Base-by-base conservation (phyloP, 768 basidiomycete species). In the Glaciozyma martinii region DNA sequence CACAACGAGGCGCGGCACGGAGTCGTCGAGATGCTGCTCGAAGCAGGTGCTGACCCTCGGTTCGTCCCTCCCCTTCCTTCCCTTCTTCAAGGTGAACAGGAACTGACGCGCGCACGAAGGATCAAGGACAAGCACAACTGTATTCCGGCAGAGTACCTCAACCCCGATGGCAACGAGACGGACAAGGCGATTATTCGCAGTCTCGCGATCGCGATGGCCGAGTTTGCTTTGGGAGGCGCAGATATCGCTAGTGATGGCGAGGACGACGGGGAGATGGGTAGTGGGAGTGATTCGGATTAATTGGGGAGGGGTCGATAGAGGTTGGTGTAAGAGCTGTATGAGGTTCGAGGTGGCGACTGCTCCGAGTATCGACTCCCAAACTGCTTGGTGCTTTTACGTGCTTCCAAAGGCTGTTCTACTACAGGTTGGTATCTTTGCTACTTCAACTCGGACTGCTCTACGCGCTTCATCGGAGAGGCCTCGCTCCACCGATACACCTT, bases 31-130 rank as follows among this genome's bases (percentile, higher is more conserved):
- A 84, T 81, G 40, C 76, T 91, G 63, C 76, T 90, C 5, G 89
- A 91, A 1, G 89, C 89, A 0, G 89, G 89, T 5, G 87, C 88
- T 1, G 83, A 89, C 76, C 83, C 81, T 5, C 79, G 75, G 87
- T 88, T 63, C 66, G 83, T 23, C 30, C 42, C 5, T 60, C 23
- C 29, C n/a, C 12, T 18, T 29, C 19, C 6, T 6, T 3, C 29
- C 23, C 32, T 23, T 15, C 54, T 23, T 15, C 12, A 21, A 2
- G 27, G 9, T 5, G 27, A 21, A 52, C 23, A 50, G 23, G 27
- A n/a, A 43, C 53, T 42, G 49, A 44, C 49, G 54, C 33, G 16
- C 18, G 29, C n/a, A 13, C 25, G 18, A 71, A 89, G 88, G 63
- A 83, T 89, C 74, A 84, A 83, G 73, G 84, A 90, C 76, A 86